Base-by-base conservation (phyloP, 768 basidiomycete species). In the Russula emetica region DNA sequence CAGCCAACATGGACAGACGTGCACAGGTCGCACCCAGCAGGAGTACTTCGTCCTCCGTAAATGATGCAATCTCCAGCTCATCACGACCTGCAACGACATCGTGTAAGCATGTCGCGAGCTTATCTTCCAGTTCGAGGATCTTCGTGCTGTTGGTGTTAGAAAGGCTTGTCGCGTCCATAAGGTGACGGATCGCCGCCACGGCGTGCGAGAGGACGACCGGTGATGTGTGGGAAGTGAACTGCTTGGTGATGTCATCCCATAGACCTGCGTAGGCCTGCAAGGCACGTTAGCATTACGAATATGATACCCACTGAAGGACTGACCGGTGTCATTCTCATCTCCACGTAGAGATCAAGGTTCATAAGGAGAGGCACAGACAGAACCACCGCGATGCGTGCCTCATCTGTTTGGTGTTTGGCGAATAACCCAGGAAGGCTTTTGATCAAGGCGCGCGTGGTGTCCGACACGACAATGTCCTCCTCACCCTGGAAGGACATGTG, bases 231-330 rank as follows among this genome's bases (percentile, higher is more conserved):
- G 92, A 87, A 50, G 91, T 79, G 73, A 95, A 94, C 73, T 97
- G 94, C 71, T 95, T 95, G 65, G 82, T 86, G 24, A 98, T 80
- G 69, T 98, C 93, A 74, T 95, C 93, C 95, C 96, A 98, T 0
- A 99, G 81, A 42, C 79, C 79, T 50, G 87, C 84, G 73, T 97
- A 98, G 0, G 85, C 86, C 92, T 96, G 70, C 20, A 66, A n/a
- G 20, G 44, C 9, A 22, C 20, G 38, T 47, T 38, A 36, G n/a
- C 38, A 20, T n/a, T 20, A n/a, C 28, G n/a, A 51, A 47, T 40
- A 45, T 6, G 56, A 70, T 66, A 36, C 71, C 55, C 2, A 36
- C 26, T 2, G 36, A 20, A 34, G 18, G 32, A 78, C 87, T 52
- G 69, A 96, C 95, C 42, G 88, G 78, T 59, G 90, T 85, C 86